A percentile compares a stretch with the other conserved stretches of the same genome.
phyloP scores from a whole-genome alignment of 805 yeast genomes.

The Hanseniaspora hatyaiensis region DNA sequence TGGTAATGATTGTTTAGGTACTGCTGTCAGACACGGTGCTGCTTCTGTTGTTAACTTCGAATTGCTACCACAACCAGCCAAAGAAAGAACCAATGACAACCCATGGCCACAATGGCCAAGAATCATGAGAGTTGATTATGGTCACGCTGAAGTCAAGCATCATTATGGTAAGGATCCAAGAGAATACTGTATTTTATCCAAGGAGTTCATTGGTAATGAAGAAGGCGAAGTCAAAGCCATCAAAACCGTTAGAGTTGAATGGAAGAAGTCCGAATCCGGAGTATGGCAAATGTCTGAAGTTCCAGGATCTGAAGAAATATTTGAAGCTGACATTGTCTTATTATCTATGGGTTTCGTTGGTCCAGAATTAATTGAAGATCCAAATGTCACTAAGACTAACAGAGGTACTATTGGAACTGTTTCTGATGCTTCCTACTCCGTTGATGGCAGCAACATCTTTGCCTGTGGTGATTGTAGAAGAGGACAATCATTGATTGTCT shows the following conservation, averaged over 20 bases:
- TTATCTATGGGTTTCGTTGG: constrained; percentile 97
- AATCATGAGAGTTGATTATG: constrained; percentile 93
- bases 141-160: constrained; percentile 87
- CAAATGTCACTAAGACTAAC: constrained; percentile 49
- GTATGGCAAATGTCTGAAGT: constrained; percentile 99
- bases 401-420: constrained; percentile 68
- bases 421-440: constrained; percentile 52
- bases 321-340: constrained; percentile 88
- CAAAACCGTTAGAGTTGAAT: constrained; percentile 92
- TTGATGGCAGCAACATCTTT: constrained; percentile 56
- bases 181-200: constrained; percentile 87
- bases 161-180: constrained; percentile 97
- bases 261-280: constrained; percentile 90
- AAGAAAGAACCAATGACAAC: constrained; percentile 76
- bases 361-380: constrained; percentile 74
- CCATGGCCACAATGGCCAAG: constrained; percentile 99
- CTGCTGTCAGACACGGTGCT: constrained; percentile 95
- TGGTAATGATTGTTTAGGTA: constrained; percentile 97
- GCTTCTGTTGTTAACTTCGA: constrained; percentile 88
- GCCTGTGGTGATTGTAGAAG: constrained; percentile 99
- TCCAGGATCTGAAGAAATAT: constrained; percentile 86
- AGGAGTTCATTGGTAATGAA: constrained; percentile 90
- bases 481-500: constrained; percentile 94
- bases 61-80: constrained; percentile 84
- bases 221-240: constrained; percentile 92